Evolutionary conservation across 1,139 yeast species (phyloP), one percentile per base, ranked within the genome.

Genomic region (Cylindricascospora bacillispora): DNA sequence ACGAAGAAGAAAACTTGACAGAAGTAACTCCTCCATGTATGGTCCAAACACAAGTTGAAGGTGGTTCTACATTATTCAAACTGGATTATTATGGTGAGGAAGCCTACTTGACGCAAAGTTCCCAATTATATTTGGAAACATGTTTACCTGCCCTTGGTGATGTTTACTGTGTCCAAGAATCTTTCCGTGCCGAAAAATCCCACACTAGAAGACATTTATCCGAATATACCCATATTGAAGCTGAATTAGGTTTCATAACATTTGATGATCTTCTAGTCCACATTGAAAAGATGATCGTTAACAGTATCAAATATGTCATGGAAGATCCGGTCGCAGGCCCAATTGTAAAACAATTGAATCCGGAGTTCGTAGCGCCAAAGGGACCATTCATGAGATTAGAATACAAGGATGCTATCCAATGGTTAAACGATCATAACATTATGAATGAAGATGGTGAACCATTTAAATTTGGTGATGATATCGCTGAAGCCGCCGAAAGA

Each of bases 1-100:
- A 69, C 53, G 64, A 58, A 20, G 92, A 83, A 49, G 86, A 80
- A 61, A 71, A 73, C 24, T 54, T 85, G 35, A 63, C 73, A 27
- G 99, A 92, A 65, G 95, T 92, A 37, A 89, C 97, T 22, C 97
- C 98, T 29, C 99, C 99, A 50, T 86, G 97, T 62, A 86, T 92
- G 97, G 99, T 92, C 35, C 98, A 92, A 63, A 86, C 95, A 26
- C 97, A 89, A 65, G 99, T 92, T 37, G 99, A 92, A 65, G 98
- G 99, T 57, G 99, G 99, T 32, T 80, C 95, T 20, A 92, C 98
- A 12, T 68, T 92, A 54, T 92, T 92, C 65, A 75, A 78, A 49
- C 66, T 92, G 66, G 80, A 82, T 56, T 92, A 92, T 65, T 92
- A 92, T 56, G 97, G 95, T 30, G 94, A 89, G 63, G 92, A 86